A percentile compares a stretch with the other conserved stretches of the same genome.
These are phyloP conservation scores for Striga hermonthica DNA, from an alignment of 305 asterid genomes.

Conservation along the genomic window DNA sequence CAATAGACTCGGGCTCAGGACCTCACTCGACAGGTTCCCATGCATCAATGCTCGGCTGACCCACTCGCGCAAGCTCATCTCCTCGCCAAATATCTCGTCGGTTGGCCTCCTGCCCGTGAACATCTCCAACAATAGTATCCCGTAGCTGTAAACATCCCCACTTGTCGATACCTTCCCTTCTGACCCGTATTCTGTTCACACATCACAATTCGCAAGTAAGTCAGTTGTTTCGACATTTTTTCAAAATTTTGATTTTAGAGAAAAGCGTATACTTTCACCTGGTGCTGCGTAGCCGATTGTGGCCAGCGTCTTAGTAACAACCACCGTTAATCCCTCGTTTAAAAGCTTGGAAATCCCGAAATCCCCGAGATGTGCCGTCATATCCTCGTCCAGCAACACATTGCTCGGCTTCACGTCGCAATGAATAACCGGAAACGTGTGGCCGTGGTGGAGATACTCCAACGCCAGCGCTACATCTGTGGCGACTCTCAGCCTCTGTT, in stretches of 20 bases:
- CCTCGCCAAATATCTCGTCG: background rate
- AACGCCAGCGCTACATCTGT: conserved; percentile 36
- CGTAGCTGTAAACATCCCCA: conserved; percentile 18
- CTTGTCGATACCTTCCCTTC: conserved; percentile 13
- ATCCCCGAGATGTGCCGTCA: conserved; percentile 42
- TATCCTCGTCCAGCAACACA: conserved; percentile 36
- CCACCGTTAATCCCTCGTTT: conserved; percentile 16
- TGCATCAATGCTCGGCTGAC: background rate
- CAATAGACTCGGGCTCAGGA: background rate
- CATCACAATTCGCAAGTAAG: background rate
- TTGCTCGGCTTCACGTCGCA: conserved; percentile 45
- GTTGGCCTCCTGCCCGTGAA: conserved; percentile 6
- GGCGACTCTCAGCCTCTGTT: conserved; percentile 31
- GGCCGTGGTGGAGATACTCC: conserved; percentile 42
- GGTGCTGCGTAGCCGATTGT: conserved; percentile 45
- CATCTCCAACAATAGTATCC: background rate
- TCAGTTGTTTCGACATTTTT: background rate
- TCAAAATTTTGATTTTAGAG: background rate
- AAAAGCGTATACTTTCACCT: conserved; percentile 26
- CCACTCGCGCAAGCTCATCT: conserved; percentile 1
- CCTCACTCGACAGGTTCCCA: background rate
- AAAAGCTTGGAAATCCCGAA: conserved; percentile 40
- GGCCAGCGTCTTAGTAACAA: conserved; percentile 38
- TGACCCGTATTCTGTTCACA: background rate
- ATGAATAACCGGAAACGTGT: conserved; percentile 31